Conservation (phyloP, 495 filamentous ascomycete genomes). For the Cercophora scortea region DNA sequence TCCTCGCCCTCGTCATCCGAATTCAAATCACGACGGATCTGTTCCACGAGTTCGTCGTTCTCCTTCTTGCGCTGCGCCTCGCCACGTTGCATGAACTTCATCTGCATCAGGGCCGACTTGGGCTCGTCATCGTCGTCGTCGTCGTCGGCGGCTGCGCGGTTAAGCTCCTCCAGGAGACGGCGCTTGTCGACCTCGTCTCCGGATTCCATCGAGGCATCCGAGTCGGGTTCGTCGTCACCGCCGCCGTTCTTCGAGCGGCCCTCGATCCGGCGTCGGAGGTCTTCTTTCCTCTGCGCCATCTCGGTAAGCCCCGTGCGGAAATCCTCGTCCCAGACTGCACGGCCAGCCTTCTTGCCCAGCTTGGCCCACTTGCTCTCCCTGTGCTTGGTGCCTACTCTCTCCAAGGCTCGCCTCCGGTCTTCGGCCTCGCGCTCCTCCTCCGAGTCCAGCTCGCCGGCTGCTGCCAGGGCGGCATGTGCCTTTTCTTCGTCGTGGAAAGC, state of each 20-base stretch:
- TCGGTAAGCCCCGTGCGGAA: slow-evolving; percentile 69
- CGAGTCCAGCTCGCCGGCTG: slow-evolving; percentile 54
- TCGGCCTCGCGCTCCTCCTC: slow-evolving; percentile 74
- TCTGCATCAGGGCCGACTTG: slow-evolving; percentile 48
- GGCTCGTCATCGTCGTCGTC: slow-evolving; percentile 24
- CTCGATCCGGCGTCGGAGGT: slow-evolving; percentile 72
- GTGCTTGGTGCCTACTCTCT: slow-evolving; percentile 83
- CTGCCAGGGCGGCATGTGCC: slow-evolving; percentile 58
- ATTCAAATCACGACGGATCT: slow-evolving; percentile 64
- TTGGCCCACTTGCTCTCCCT: slow-evolving; percentile 94
- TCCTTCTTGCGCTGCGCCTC: slow-evolving; percentile 66
- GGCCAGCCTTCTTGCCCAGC: slow-evolving; percentile 68
- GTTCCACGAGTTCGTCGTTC: slow-evolving; percentile 74
- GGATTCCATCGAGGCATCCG: slow-evolving; percentile 36
- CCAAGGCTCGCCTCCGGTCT: slow-evolving; percentile 74
- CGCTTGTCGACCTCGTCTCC: slow-evolving; percentile 48
- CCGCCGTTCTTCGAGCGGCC: slow-evolving; percentile 61
- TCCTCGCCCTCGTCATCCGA: slow-evolving; percentile 37
- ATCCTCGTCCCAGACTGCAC: slow-evolving; percentile 77
- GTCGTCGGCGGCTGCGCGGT: slow-evolving; percentile 34
- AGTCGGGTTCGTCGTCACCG: slow-evolving; percentile 47
- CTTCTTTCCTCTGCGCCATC: slow-evolving; percentile 77
- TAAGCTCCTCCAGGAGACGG: slow-evolving; percentile 52
- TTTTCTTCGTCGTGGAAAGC: slow-evolving; percentile 62
- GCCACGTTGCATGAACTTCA: slow-evolving; percentile 91